A percentile compares a stretch with the other conserved stretches of the same genome.
These are phyloP conservation scores for Termitomyces sp. DNA, from an alignment of 768 basidiomycete genomes.

Conservation along the genomic window DNA sequence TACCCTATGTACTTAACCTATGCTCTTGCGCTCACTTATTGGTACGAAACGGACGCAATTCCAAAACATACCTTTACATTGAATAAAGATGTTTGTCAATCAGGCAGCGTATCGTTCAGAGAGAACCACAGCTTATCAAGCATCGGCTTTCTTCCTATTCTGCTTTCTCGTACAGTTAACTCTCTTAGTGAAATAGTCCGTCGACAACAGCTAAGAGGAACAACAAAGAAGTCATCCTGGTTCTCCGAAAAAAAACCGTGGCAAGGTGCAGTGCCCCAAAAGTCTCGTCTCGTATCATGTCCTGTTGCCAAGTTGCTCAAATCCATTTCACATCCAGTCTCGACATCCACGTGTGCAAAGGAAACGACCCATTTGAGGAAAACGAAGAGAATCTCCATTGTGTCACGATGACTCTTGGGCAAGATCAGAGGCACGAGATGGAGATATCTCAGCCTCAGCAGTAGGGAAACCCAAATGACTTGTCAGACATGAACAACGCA, in stretches of 20 bases:
- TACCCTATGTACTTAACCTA: slow-evolving; percentile 49
- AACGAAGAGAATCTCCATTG: slow-evolving; percentile 95
- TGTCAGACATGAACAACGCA: background rate
- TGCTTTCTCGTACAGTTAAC: no score
- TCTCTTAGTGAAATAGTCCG: no score
- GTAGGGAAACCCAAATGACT: slow-evolving; percentile 53
- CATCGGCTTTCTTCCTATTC: no score
- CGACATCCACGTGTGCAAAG: slow-evolving; percentile 96
- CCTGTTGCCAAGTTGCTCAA: slow-evolving; percentile 89
- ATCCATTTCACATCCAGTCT: slow-evolving; percentile 99
- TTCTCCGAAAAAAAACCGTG: slow-evolving; percentile 80
- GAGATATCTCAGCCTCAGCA: slow-evolving; percentile 74
- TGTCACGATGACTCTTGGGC: slow-evolving; percentile 93
- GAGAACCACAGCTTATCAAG: no score
- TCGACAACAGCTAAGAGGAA: no score
- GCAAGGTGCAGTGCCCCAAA: slow-evolving; percentile 85
- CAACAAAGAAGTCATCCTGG: slow-evolving; percentile 95
- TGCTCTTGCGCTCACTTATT: slow-evolving; percentile 28
- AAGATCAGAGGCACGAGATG: slow-evolving; percentile 83
- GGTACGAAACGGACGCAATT: slow-evolving; percentile 56
- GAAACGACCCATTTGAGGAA: slow-evolving; percentile 99
- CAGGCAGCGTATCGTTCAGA: background rate
- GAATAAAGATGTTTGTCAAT: slow-evolving; percentile 15
- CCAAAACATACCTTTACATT: slow-evolving; percentile 45
- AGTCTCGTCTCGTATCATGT: slow-evolving; percentile 89